A percentile compares a stretch with the other conserved stretches of the same genome.
Evolutionary conservation across 2,329 filamentous ascomycete species (phyloP).

Genomic region (Aspergillus melleus): DNA sequence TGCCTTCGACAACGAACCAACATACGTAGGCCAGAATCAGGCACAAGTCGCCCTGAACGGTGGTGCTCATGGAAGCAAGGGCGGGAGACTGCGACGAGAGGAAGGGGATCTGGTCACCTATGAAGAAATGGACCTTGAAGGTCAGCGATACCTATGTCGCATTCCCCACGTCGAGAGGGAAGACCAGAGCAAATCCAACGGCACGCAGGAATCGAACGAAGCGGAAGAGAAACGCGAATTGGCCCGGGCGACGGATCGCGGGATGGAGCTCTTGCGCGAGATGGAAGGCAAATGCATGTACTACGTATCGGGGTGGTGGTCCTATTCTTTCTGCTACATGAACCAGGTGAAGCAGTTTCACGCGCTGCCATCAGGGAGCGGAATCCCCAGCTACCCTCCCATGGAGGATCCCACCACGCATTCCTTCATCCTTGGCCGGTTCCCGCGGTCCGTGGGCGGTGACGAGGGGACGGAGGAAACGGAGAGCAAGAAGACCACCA

Average conservation of each 20-base stretch:
- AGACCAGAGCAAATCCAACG: constrained; percentile 66
- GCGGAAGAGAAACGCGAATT: constrained; percentile 80
- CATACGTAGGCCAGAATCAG: constrained; percentile 14
- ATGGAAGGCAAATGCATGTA: constrained; percentile 82
- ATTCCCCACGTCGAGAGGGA: constrained; percentile 69
- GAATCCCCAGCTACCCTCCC: constrained; percentile 68
- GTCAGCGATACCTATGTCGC: constrained; percentile 76
- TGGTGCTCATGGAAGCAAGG: constrained; percentile 6
- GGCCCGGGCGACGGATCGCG: constrained; percentile 70
- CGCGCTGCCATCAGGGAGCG: constrained; percentile 69
- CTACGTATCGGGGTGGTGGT: constrained; percentile 89
- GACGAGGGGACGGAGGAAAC: constrained; percentile 27
- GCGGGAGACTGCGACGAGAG: constrained; percentile 60
- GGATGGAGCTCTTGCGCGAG: constrained; percentile 75
- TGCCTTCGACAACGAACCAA: constrained; percentile 14
- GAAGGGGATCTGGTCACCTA: constrained; percentile 47
- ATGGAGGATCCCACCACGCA: constrained; percentile 73
- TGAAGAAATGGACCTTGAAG: constrained; percentile 71
- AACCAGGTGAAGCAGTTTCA: constrained; percentile 88
- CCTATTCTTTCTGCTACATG: constrained; percentile 91
- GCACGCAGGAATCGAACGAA: constrained; percentile 55
- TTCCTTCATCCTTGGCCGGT: constrained; percentile 74
- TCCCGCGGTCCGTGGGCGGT: constrained; percentile 40
- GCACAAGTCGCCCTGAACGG: constrained; percentile 28
- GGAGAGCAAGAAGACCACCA: constrained; percentile 31